Conservation (phyloP, 805 yeast species). For the Saturnispora ahearnii region DNA sequence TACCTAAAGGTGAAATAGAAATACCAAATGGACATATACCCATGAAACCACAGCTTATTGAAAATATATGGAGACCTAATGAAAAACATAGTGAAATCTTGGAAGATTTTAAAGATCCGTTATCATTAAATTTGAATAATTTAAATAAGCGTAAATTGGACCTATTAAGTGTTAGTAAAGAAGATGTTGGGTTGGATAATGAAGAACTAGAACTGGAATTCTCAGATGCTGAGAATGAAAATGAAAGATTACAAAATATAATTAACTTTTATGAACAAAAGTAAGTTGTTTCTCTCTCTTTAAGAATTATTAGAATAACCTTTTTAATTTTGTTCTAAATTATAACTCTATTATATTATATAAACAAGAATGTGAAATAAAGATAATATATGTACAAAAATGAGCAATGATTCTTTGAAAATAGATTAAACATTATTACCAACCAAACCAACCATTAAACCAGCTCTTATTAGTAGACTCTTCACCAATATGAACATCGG, state of each 20-base stretch:
- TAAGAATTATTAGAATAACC: neutral
- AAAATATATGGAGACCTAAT: neutral
- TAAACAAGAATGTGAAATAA: neutral
- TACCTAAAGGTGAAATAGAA: neutral
- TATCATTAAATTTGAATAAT: conserved; percentile 17
- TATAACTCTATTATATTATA: neutral
- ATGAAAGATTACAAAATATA: conserved; percentile 5
- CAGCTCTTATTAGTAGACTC: conserved; percentile 22
- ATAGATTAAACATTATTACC: conserved; percentile 4
- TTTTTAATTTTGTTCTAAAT: neutral
- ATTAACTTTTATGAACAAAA: conserved; percentile 14
- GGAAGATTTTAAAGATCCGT: conserved; percentile 17
- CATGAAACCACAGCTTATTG: neutral
- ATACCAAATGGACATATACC: conserved; percentile 9
- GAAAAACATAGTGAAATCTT: neutral
- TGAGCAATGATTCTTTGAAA: neutral
- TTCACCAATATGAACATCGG: conserved; percentile 21
- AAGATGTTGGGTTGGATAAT: conserved; percentile 8
- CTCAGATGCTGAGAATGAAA: conserved; percentile 14
- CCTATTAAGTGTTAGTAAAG: neutral
- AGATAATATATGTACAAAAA: neutral
- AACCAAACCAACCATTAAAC: conserved; percentile 19
- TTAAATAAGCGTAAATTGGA: conserved; percentile 2
- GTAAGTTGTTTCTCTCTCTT: conserved; percentile 1
- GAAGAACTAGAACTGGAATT: conserved; percentile 21